Conservation (phyloP, 176 grass and related monocot genomes). For the Eleusine coracana region DNA sequence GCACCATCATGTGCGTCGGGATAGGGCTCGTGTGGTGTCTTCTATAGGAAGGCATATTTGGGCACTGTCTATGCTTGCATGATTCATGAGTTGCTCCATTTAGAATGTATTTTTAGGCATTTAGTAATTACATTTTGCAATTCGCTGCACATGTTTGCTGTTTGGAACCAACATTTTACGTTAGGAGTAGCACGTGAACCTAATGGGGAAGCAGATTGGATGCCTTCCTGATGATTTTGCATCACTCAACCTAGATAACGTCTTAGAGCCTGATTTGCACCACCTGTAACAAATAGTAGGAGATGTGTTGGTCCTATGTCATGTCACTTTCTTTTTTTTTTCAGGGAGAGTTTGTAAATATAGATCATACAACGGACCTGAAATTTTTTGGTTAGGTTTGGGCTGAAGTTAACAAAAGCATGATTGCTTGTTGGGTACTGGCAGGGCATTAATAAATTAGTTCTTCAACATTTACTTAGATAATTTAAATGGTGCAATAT, state of each 20-base stretch:
- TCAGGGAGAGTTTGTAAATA: neutral
- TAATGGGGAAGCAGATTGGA: neutral
- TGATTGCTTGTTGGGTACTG: neutral
- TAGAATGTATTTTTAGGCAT: neutral
- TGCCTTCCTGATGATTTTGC: neutral
- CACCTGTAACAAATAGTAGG: neutral
- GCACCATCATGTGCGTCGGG: neutral
- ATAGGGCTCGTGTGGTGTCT: neutral
- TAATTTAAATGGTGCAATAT: neutral
- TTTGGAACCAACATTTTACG: neutral
- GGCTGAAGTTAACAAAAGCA: neutral
- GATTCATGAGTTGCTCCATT: neutral
- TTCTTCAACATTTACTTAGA: neutral
- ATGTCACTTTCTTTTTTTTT: neutral
- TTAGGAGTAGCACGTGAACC: neutral
- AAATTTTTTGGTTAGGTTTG: neutral
- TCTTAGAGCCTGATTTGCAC: constrained; percentile 8
- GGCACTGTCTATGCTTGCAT: neutral
- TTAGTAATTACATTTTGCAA: neutral
- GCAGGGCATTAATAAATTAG: neutral
- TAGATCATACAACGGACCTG: neutral
- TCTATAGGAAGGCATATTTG: neutral
- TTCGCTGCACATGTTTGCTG: neutral
- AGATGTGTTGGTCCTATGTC: neutral
- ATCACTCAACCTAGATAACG: neutral